phyloP scores from a whole-genome alignment of 495 filamentous ascomycete genomes.

The Aspergillus cristatus region DNA sequence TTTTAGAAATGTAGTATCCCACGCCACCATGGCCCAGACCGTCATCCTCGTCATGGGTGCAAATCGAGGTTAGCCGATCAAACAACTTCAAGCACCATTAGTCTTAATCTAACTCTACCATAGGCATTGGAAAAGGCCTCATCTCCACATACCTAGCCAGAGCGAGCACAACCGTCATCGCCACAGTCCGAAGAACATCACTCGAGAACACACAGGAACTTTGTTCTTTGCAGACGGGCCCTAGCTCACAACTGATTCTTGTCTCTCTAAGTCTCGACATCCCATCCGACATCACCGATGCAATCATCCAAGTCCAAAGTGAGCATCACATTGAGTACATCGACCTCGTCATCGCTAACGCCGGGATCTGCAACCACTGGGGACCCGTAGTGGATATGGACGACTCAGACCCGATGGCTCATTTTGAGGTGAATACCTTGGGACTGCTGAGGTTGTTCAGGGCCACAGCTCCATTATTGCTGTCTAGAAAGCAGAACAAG shows the following conservation, averaged over 20 bases:
- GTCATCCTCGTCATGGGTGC: slow-evolving; percentile 14
- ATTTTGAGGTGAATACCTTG: slow-evolving; percentile 33
- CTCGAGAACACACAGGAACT: slow-evolving; percentile 10
- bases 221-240: slow-evolving; percentile 12
- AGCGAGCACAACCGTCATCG: slow-evolving; percentile 37
- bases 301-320: slow-evolving; percentile 1
- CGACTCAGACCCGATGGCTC: slow-evolving; percentile 18
- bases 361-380: slow-evolving; percentile 27
- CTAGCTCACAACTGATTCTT: slow-evolving; percentile 25
- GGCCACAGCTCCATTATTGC: slow-evolving; percentile 21
- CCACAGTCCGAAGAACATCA: slow-evolving; percentile 24
- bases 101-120: no score
- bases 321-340: slow-evolving; percentile 16
- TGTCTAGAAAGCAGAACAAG: slow-evolving; percentile 16
- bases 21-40: not conserved
- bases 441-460: slow-evolving; percentile 28
- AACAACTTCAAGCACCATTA: no score
- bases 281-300: slow-evolving; percentile 12
- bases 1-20: no score
- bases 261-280: slow-evolving; percentile 24
- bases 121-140: slow-evolving; percentile 40
- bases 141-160: slow-evolving; percentile 23
- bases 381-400: slow-evolving; percentile 12
- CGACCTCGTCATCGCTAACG: slow-evolving; percentile 43
- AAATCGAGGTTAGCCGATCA: slow-evolving; percentile 9